Conservation (phyloP, 352 stramenopile genomes). For the Vaucheria bursata region DNA sequence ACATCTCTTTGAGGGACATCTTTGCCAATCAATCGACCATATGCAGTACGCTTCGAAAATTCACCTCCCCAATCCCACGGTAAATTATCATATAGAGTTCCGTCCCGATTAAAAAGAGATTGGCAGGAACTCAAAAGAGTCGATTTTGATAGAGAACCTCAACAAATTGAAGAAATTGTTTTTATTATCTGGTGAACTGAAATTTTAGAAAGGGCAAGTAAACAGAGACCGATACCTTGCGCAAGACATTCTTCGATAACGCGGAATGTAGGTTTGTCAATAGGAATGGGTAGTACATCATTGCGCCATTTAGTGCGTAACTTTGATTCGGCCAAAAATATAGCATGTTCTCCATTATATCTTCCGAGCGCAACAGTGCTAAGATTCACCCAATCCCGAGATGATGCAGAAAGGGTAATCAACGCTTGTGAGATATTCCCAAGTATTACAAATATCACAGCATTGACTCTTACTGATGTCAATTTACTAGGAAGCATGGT, state of each 20-base stretch:
- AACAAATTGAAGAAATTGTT: too few species aligned
- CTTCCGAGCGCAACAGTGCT: background rate
- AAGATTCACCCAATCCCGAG: background rate
- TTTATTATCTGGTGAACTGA: too few species aligned
- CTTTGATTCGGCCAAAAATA: background rate
- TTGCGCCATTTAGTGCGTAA: background rate
- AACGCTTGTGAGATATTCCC: background rate
- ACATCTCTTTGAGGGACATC: background rate
- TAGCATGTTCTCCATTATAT: background rate
- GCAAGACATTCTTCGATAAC: background rate
- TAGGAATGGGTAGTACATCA: background rate
- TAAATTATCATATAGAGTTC: constrained; percentile 58
- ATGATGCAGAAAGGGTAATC: background rate
- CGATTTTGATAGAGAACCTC: too few species aligned
- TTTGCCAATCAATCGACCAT: background rate
- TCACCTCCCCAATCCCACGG: constrained; percentile 48
- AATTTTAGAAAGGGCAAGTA: too few species aligned
- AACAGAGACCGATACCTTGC: background rate
- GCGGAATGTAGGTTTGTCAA: background rate
- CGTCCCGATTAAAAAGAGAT: constrained; percentile 56
- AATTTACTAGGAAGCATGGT: background rate
- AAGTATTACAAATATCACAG: background rate
- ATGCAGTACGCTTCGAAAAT: background rate
- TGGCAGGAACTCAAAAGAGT: background rate
- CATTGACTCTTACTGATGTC: background rate